Conservation (phyloP, 805 yeast species). For the Sugiyamaella floridensis region DNA sequence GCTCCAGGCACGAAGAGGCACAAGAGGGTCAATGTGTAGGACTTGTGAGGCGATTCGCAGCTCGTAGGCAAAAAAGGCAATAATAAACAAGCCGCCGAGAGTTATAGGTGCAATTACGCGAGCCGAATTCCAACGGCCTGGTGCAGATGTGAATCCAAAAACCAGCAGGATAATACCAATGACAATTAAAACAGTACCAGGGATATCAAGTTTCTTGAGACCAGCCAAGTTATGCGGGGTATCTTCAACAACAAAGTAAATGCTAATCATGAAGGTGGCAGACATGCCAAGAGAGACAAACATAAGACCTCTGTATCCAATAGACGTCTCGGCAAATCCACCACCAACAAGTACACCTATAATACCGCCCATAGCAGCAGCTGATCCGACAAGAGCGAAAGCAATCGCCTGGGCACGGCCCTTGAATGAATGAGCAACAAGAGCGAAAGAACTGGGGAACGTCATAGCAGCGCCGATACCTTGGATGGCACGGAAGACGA, state of each 20-base stretch:
- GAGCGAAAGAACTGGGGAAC: slow-evolving; percentile 35
- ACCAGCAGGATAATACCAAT: slow-evolving; percentile 35
- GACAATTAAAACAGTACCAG: slow-evolving; percentile 32
- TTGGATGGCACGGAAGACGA: slow-evolving; percentile 41
- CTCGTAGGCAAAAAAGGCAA: slow-evolving; percentile 31
- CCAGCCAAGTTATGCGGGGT: slow-evolving; percentile 22
- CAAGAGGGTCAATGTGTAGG: slow-evolving; percentile 20
- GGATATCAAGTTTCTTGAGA: slow-evolving; percentile 31
- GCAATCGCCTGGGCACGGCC: slow-evolving; percentile 28
- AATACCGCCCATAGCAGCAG: slow-evolving; percentile 31
- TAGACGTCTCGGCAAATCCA: slow-evolving; percentile 33
- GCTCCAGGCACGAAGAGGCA: slow-evolving; percentile 27
- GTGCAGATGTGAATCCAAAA: slow-evolving; percentile 42
- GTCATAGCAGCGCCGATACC: slow-evolving; percentile 39
- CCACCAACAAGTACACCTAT: slow-evolving; percentile 41
- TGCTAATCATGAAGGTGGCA: slow-evolving; percentile 18
- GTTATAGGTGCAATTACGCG: slow-evolving; percentile 37
- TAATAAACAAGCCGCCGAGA: slow-evolving; percentile 33
- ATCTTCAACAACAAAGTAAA: slow-evolving; percentile 29
- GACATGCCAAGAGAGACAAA: slow-evolving; percentile 35
- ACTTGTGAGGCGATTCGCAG: slow-evolving; percentile 15
- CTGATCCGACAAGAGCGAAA: slow-evolving; percentile 24
- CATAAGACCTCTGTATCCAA: slow-evolving; percentile 38
- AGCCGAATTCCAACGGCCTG: slow-evolving; percentile 38
- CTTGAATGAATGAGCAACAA: slow-evolving; percentile 29